These are phyloP conservation scores for Eucalyptus cloeziana DNA, from an alignment of 345 rosid genomes.

Conservation along the genomic window DNA sequence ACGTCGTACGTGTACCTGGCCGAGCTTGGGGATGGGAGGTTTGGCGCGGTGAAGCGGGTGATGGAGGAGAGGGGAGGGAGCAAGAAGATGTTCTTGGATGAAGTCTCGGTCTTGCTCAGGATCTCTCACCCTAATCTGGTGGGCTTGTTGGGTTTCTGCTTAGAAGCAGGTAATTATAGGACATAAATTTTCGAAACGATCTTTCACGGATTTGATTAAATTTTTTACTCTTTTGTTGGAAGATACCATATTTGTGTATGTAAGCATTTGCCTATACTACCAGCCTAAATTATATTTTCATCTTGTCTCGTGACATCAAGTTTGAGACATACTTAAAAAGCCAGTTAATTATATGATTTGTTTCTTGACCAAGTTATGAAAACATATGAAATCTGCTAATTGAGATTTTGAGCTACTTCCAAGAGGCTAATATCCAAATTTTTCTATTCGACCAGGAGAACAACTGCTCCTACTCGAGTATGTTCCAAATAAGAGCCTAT, in stretches of 20 bases:
- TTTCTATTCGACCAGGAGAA: conserved; percentile 8
- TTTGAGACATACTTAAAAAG: neutral
- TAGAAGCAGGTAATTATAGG: conserved; percentile 20
- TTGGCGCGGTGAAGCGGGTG: conserved; percentile 39
- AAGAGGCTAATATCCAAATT: neutral
- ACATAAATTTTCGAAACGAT: neutral
- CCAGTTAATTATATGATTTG: neutral
- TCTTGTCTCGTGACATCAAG: neutral
- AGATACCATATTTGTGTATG: neutral
- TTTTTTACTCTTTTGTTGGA: neutral
- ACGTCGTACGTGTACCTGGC: conserved; percentile 37
- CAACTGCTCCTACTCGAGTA: conserved; percentile 32
- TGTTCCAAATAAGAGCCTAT: conserved; percentile 28
- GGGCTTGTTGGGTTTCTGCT: conserved; percentile 34
- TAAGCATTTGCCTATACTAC: neutral
- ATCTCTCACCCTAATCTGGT: conserved; percentile 44
- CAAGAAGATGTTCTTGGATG: conserved; percentile 40
- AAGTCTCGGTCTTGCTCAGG: conserved; percentile 33
- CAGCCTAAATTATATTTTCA: neutral
- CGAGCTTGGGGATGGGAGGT: conserved; percentile 29
- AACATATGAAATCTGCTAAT: neutral
- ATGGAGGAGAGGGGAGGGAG: conserved; percentile 35
- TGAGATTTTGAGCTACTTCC: neutral
- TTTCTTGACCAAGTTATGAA: neutral
- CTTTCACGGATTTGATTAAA: neutral